Base-by-base conservation (phyloP, 805 yeast species). In the Wickerhamomyces hampshirensis region DNA sequence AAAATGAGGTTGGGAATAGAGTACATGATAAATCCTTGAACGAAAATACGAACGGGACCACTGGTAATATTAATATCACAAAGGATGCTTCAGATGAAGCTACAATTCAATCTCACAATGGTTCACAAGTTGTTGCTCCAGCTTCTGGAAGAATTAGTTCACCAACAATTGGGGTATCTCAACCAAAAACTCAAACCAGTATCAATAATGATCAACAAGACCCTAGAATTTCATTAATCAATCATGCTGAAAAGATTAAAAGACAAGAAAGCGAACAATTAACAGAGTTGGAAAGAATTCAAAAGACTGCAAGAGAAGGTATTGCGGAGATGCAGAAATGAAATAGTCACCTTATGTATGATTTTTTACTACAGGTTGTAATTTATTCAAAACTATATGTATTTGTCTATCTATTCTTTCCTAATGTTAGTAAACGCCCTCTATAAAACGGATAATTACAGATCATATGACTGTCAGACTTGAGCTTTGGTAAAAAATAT, bases 401-500 rank as follows among this genome's bases (percentile, higher is more conserved):
- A n/a, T n/a, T n/a, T n/a, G n/a, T n/a, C n/a, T n/a, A n/a, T n/a
- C n/a, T n/a, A n/a, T n/a, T n/a, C n/a, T n/a, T n/a, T n/a, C n/a
- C n/a, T n/a, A n/a, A n/a, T 7, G 24, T 21, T 21, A 21, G 24
- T 21, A 21, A 8, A 8, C 24, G 11, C 24, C 7, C 7, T 11
- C 11, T 21, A 7, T 8, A 8, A 23, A 28, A 15, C 18, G 26
- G 9, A 14, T 19, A 16, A 13, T 28, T 14, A 10, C 7, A 21
- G 11, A 21, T 21, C 24, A 21, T 21, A n/a, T 21, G 24, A 21
- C 24, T 37, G 30, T 51, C 53, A 51, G 53, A 50, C 31, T 30
- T 41, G 66, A 70, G 75, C 71, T 63, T 77, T 77, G 84, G 84
- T 75, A 73, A 66, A 42, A 55, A 56, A 58, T 66, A 73, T 72